A percentile compares a stretch with the other conserved stretches of the same genome.
Evolutionary conservation across 2,329 filamentous ascomycete genomes (phyloP).

Genomic region (Talaromyces albobiverticillius): DNA sequence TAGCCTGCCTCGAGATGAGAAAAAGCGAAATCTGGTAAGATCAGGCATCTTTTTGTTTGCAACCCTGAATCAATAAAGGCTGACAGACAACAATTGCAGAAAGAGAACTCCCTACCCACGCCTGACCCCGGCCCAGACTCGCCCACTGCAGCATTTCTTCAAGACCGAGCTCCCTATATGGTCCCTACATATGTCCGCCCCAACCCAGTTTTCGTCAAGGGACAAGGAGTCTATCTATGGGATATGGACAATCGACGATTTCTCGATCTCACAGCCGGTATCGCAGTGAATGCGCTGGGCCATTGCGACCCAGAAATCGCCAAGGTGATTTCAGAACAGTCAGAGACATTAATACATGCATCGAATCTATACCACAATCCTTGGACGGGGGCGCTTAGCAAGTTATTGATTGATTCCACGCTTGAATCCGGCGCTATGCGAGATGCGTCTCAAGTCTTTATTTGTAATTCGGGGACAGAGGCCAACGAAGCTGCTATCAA

Average conservation of each 20-base stretch:
- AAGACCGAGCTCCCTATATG: constrained; percentile 81
- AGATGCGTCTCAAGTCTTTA: constrained; percentile 74
- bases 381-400: constrained; percentile 87
- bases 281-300: constrained; percentile 89
- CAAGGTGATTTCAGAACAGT: constrained; percentile 73
- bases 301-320: constrained; percentile 81
- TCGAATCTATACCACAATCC: constrained; percentile 97
- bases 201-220: constrained; percentile 82
- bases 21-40: constrained; percentile 14
- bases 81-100: constrained; percentile 29
- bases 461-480: constrained; percentile 95
- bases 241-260: constrained; percentile 87
- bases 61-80: not conserved
- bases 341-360: constrained; percentile 78
- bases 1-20: constrained; percentile 28
- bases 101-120: constrained; percentile 57
- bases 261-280: constrained; percentile 91
- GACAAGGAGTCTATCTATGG: constrained; percentile 82
- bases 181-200: constrained; percentile 92
- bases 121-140: constrained; percentile 73
- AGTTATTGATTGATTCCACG: constrained; percentile 80
- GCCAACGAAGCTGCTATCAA: constrained; percentile 98
- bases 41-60: not conserved
- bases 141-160: constrained; percentile 69
- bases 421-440: constrained; percentile 76